Percentiles rank a stretch among this genome's conserved stretches.
These are phyloP conservation scores for Sonneratia alba DNA, from an alignment of 345 rosid species.

Conservation along the genomic window DNA sequence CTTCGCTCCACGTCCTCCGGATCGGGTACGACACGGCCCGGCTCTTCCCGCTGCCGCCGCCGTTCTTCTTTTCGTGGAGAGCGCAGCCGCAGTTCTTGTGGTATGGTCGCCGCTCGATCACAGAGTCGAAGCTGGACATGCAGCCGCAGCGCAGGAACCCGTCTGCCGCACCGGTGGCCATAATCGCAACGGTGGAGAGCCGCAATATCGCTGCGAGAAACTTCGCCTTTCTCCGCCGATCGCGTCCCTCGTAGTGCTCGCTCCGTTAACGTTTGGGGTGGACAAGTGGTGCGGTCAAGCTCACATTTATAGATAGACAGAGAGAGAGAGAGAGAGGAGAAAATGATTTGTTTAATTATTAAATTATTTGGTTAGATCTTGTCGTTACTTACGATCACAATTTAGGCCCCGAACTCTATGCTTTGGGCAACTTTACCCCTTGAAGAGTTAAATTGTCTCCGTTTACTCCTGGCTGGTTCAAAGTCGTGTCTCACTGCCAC, in stretches of 20 bases:
- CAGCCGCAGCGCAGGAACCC: conserved; percentile 23
- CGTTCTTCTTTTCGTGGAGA: conserved; percentile 16
- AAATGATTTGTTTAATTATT: neutral
- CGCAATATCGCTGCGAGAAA: neutral
- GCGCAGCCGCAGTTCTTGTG: conserved; percentile 35
- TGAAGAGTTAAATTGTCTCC: neutral
- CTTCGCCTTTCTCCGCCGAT: neutral
- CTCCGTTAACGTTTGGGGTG: neutral
- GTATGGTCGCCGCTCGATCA: conserved; percentile 29
- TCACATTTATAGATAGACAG: neutral
- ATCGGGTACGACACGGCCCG: conserved; percentile 25
- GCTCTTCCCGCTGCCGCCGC: conserved; percentile 7
- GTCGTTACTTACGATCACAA: neutral
- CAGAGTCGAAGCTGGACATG: conserved; percentile 21
- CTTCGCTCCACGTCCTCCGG: conserved; percentile 30
- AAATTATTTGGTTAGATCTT: neutral
- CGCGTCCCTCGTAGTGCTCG: neutral
- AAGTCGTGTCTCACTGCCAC: neutral
- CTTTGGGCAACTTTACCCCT: neutral
- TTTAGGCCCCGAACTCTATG: neutral
- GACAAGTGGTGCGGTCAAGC: neutral
- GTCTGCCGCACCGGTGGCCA: conserved; percentile 27
- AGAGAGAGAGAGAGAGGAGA: neutral
- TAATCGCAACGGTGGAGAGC: neutral
- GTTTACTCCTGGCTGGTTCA: neutral